Evolutionary conservation across 176 grass and related monocot species (phyloP).

Genomic region (Oryza nivara): DNA sequence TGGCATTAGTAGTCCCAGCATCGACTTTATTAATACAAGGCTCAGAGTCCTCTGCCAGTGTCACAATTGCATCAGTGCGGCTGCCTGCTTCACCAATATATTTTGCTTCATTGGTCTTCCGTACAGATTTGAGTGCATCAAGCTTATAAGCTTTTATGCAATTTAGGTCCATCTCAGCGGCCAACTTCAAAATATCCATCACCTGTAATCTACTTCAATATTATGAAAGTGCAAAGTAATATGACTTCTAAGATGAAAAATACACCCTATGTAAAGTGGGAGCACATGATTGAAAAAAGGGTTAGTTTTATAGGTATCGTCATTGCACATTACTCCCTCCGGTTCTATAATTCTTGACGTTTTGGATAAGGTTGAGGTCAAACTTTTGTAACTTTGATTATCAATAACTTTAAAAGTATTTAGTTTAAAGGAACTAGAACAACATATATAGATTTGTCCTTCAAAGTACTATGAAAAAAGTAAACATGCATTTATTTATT

Average conservation of each 20-base stretch:
- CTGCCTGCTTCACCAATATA: conserved; percentile 42
- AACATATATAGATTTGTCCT: too few relatives aligned
- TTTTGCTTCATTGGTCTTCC: conserved; percentile 37
- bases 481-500: too few relatives aligned
- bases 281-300: conserved; percentile 26
- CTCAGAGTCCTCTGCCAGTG: conserved; percentile 8
- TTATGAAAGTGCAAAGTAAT: conserved; percentile 38
- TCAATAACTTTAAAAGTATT: too few relatives aligned
- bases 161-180: conserved; percentile 88
- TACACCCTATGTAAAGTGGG: background rate
- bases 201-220: conserved; percentile 67
- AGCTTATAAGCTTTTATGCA: conserved; percentile 97
- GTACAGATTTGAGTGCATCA: conserved; percentile 93
- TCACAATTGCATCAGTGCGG: conserved; percentile 39
- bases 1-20: conserved; percentile 24
- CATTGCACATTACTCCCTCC: background rate
- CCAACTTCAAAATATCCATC: conserved; percentile 94
- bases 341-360: too few relatives aligned
- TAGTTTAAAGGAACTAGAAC: too few relatives aligned
- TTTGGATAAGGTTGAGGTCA: too few relatives aligned
- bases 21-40: conserved; percentile 14
- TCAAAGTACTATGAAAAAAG: too few relatives aligned
- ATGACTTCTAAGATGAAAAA: conserved; percentile 20
- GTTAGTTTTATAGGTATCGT: conserved; percentile 7
- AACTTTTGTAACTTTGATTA: too few relatives aligned